Evolutionary conservation across 306 rosid species (phyloP).

Genomic region (Citrullus amarus): DNA sequence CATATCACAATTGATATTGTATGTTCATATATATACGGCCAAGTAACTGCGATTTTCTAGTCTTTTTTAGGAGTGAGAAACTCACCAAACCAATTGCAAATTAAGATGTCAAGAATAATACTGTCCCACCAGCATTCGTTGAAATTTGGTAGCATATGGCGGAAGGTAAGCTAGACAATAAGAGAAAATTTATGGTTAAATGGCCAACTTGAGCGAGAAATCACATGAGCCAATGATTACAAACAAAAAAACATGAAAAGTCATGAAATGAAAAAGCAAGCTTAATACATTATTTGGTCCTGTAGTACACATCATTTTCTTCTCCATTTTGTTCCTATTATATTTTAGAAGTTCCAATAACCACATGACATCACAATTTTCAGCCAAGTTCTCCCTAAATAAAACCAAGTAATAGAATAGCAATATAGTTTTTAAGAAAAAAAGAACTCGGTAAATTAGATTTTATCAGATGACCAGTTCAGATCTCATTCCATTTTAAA

Average conservation of each 20-base stretch:
- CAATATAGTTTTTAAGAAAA: neutral
- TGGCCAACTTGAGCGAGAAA: neutral
- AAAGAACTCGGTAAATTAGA: neutral
- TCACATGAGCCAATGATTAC: neutral
- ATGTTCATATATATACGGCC: neutral
- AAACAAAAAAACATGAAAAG: neutral
- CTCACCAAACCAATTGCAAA: constrained; percentile 99
- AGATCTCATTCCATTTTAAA: too few relatives aligned
- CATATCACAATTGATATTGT: neutral
- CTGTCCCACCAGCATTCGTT: constrained; percentile 99
- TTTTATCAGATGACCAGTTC: neutral
- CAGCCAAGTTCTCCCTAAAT: neutral
- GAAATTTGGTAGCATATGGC: constrained; percentile 97
- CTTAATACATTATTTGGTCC: neutral
- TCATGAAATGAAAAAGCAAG: neutral
- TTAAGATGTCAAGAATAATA: constrained; percentile 81
- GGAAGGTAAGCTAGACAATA: constrained; percentile 67
- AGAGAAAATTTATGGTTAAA: neutral
- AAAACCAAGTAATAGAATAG: neutral
- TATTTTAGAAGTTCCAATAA: neutral
- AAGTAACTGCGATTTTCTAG: neutral
- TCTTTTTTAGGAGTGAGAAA: neutral
- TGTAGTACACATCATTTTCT: neutral
- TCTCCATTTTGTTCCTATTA: neutral
- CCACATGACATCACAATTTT: neutral